A percentile compares a stretch with the other conserved stretches of the same genome.
Evolutionary conservation across 768 basidiomycete species (phyloP).

Genomic region (Kockovaella imperatae): DNA sequence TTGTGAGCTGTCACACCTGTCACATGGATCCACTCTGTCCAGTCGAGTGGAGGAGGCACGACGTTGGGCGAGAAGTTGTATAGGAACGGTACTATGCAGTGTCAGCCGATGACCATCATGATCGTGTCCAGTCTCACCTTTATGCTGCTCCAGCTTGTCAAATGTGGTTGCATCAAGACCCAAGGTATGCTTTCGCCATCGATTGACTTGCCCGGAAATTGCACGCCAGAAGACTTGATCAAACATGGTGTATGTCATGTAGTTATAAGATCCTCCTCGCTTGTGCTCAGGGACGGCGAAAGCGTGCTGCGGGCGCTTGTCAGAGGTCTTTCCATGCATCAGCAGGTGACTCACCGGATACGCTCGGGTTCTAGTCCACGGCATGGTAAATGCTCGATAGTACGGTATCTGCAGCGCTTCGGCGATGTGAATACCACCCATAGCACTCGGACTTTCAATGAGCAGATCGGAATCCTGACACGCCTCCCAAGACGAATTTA

Average conservation of each 20-base stretch:
- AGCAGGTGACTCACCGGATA: constrained; percentile 54
- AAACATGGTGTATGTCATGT: constrained; percentile 97
- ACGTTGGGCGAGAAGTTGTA: constrained; percentile 92
- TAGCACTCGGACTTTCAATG: constrained; percentile 90
- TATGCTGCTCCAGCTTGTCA: constrained; percentile 95
- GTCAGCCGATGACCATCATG: not conserved
- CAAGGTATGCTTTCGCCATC: constrained; percentile 75
- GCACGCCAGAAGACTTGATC: constrained; percentile 79
- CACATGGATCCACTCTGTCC: constrained; percentile 93
- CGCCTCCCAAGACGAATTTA: constrained; percentile 91
- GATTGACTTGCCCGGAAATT: constrained; percentile 85
- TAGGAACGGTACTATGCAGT: constrained; percentile 68
- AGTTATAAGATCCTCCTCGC: constrained; percentile 97
- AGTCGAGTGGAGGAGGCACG: constrained; percentile 89
- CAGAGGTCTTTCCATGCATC: not conserved
- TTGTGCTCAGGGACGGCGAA: constrained; percentile 96
- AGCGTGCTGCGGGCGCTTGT: constrained; percentile 54
- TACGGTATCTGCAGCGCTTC: constrained; percentile 90
- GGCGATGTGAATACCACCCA: constrained; percentile 95
- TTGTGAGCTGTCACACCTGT: not conserved
- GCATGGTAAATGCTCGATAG: constrained; percentile 95
- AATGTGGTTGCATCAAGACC: constrained; percentile 71
- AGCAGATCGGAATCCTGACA: constrained; percentile 91
- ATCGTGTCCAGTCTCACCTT: constrained; percentile 42
- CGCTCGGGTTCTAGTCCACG: constrained; percentile 89